Conservation (phyloP, 345 rosid genomes). For the Mercurialis annua region DNA sequence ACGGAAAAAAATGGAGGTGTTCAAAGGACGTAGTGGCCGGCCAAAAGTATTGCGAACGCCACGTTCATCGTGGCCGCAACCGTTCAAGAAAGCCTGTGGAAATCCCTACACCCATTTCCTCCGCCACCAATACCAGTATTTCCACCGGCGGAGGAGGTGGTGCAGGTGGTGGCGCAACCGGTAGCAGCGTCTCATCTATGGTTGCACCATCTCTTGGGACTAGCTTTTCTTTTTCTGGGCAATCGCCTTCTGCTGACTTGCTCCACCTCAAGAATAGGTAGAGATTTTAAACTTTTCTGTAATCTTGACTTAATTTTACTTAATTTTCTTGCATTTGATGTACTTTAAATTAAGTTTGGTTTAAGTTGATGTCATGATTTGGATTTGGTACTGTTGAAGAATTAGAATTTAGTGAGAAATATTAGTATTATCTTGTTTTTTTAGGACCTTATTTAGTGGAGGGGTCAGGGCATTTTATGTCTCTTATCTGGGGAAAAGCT, state of each 20-base stretch:
- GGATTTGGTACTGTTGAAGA: conserved; percentile 3
- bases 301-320: background rate
- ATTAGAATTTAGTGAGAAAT: conserved; percentile 6
- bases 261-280: conserved; percentile 60
- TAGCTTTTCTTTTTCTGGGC: conserved; percentile 40
- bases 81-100: conserved; percentile 99
- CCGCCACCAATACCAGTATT: conserved; percentile 15
- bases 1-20: conserved; percentile 99
- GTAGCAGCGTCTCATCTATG: background rate
- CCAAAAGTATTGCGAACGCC: conserved; percentile 99
- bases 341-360: background rate
- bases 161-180: conserved; percentile 7
- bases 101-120: conserved; percentile 53
- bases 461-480: conserved; percentile 19
- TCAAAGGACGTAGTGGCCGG: conserved; percentile 87
- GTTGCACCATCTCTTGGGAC: conserved; percentile 37
- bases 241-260: conserved; percentile 56
- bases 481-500: conserved; percentile 30
- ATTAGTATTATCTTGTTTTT: background rate
- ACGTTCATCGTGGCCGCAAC: conserved; percentile 99
- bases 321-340: background rate
- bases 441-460: conserved; percentile 30
- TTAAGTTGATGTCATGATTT: background rate
- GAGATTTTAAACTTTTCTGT: background rate
- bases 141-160: conserved; percentile 3